Evolutionary conservation across 2,329 filamentous ascomycete species (phyloP), one percentile per base, ranked within the genome.

Genomic region (Venturia aucupariae): DNA sequence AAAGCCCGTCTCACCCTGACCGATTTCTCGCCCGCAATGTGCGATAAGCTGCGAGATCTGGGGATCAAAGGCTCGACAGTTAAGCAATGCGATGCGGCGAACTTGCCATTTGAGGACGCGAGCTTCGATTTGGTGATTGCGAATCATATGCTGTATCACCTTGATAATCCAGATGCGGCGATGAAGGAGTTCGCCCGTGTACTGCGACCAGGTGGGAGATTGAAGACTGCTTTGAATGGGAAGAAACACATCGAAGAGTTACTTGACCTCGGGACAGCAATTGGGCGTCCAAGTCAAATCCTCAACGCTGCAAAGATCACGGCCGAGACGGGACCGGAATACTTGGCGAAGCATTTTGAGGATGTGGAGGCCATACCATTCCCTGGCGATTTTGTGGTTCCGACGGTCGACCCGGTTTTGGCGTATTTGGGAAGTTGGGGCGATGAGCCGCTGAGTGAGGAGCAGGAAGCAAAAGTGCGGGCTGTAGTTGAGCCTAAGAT

Each of bases 11-110:
- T 68, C 2, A 66, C 67, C 11, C 46, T 68, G 22, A 67, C 67
- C 24, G 66, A 68, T 44, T 68, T 68, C 46, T 68, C 67, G 5
- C 62, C 66, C 3, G 66, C 67, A 8, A 68, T 68, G 67, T 68
- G 67, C 65, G 63, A 65, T 13, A 62, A 66, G 44, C 59, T 68
- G 44, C 51, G 60, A 13, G 61, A 41, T 5, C 61, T 62, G 2
- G 46, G 44, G 15, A 65, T 68, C 11, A 27, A 30, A 17, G 61
- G 64, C 13, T 66, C 62, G 17, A 44, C 51, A 17, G 65, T 68
- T 8, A 46, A 62, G 24, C 65, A 68, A 59, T 54, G 60, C 22
- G 64, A 64, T 27, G 67, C 67, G 15, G 60, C 65, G 19, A 51
- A 59, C 7, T 32, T 68, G 61, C 67, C 67, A 27, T 68, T 68